These are phyloP conservation scores for Aeminium ludgeri DNA, from an alignment of 495 filamentous ascomycete species.

Conservation along the genomic window DNA sequence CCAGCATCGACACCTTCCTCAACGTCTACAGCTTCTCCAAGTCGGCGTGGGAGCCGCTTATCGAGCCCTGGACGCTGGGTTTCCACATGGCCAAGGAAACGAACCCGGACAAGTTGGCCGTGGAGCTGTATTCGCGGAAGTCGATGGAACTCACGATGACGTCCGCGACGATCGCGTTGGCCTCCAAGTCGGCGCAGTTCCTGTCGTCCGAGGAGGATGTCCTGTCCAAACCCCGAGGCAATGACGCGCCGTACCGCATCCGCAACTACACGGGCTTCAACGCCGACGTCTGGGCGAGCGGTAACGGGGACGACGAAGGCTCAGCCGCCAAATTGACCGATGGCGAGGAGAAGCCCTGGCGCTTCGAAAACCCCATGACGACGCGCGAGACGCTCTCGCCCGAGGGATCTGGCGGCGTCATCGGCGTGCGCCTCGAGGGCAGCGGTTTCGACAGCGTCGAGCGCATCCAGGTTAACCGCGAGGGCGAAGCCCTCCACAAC, in stretches of 20 bases:
- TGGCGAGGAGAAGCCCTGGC: slow-evolving; percentile 85
- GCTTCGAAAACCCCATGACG: slow-evolving; percentile 87
- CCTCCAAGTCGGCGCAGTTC: slow-evolving; percentile 84
- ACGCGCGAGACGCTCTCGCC: slow-evolving; percentile 81
- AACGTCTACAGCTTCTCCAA: slow-evolving; percentile 99
- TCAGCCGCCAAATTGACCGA: slow-evolving; percentile 68
- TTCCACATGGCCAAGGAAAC: slow-evolving; percentile 72
- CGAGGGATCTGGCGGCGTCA: slow-evolving; percentile 57
- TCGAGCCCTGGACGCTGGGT: slow-evolving; percentile 91
- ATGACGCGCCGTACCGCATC: slow-evolving; percentile 82
- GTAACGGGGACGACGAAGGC: slow-evolving; percentile 37
- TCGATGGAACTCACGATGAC: slow-evolving; percentile 84
- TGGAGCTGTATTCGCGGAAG: slow-evolving; percentile 76
- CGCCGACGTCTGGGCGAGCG: slow-evolving; percentile 63
- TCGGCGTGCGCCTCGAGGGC: slow-evolving; percentile 72
- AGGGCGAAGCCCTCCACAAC: slow-evolving; percentile 79
- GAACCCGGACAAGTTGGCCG: slow-evolving; percentile 55
- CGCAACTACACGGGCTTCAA: slow-evolving; percentile 92
- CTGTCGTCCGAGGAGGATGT: slow-evolving; percentile 81
- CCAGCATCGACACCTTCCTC: slow-evolving; percentile 75
- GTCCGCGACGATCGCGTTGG: slow-evolving; percentile 80
- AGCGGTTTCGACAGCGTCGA: slow-evolving; percentile 84
- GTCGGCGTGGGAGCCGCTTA: slow-evolving; percentile 90
- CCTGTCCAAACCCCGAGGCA: slow-evolving; percentile 77
- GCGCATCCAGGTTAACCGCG: slow-evolving; percentile 77